Evolutionary conservation across 345 rosid genomes (phyloP), one percentile per base, ranked within the genome.

Genomic region (Linum usitatissimum): DNA sequence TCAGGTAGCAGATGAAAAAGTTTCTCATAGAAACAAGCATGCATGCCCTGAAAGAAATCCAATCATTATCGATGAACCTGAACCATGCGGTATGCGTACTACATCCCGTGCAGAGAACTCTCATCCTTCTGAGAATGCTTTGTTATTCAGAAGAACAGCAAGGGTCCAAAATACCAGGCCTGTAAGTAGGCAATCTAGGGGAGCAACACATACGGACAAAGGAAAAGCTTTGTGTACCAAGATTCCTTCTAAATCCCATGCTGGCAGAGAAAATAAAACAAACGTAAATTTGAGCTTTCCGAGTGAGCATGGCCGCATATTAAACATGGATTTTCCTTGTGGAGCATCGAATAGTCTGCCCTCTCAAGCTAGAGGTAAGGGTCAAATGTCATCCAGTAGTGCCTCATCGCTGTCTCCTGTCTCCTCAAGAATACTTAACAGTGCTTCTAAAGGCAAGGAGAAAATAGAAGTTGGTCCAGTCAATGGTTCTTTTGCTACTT

Each of bases 361-460:
- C 4, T 64, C 66, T 59, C 71, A 65, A 66, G 79, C 55, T 61
- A 53, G 61, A 28, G 55, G 49, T 68, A 69, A 72, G 63, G 69
- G 38, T 21, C 71, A 64, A 28, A 20, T 39, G 17, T 71, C 75
- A 58, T 30, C 68, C 18, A 70, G 9, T 57, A 53, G 66, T 66
- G 71, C 69, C 57, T 68, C 69, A 40, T 63, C 75, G 60, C 61
- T 60, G 66, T 56, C 66, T 45, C 67, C 55, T 28, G 69, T 60
- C 48, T 68, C 75, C 67, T 69, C 74, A 64, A 59, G 62, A 62
- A 61, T 70, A 48, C 59, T 74, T 40, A 48, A 67, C 63, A 70
- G 51, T 63, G 55, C 74, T 64, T 64, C 49, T 51, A 92, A 88
- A 82, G 96, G 92, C 53, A 86, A 92, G 77, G 92, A 77, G 70